These are phyloP conservation scores for Alternaria consortialis DNA, from an alignment of 2,329 filamentous ascomycete genomes.

Conservation along the genomic window DNA sequence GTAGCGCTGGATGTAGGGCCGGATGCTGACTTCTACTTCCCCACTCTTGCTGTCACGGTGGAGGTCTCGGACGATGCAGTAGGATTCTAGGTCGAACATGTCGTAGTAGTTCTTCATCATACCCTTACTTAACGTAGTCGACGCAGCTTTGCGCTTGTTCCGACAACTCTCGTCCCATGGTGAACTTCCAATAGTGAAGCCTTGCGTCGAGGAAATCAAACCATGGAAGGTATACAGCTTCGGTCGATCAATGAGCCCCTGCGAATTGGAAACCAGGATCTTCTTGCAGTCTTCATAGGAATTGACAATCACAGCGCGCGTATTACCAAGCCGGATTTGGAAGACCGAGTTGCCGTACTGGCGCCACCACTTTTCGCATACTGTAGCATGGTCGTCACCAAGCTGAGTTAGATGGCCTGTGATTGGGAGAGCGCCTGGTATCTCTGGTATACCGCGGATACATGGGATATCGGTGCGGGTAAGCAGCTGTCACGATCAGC, in stretches of 20 bases:
- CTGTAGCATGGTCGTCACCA: slow-evolving; percentile 63
- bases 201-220: slow-evolving; percentile 59
- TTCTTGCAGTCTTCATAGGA: slow-evolving; percentile 63
- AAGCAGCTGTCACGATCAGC: slow-evolving; percentile 10
- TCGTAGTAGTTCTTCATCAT: slow-evolving; percentile 60
- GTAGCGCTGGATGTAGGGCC: slow-evolving; percentile 63
- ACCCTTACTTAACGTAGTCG: slow-evolving; percentile 57
- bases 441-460: slow-evolving; percentile 60
- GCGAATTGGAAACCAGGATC: slow-evolving; percentile 60
- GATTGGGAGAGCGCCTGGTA: slow-evolving; percentile 61
- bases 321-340: slow-evolving; percentile 64
- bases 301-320: slow-evolving; percentile 62
- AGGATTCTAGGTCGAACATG: slow-evolving; percentile 65
- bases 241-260: slow-evolving; percentile 61
- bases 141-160: slow-evolving; percentile 63
- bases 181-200: slow-evolving; percentile 64
- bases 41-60: slow-evolving; percentile 55
- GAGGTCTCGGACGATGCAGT: slow-evolving; percentile 61
- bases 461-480: slow-evolving; percentile 59
- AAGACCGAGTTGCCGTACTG: slow-evolving; percentile 60
- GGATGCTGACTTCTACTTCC: slow-evolving; percentile 55
- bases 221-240: slow-evolving; percentile 65
- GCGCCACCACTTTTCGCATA: slow-evolving; percentile 62
- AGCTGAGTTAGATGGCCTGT: slow-evolving; percentile 62
- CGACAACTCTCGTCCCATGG: slow-evolving; percentile 65